These are phyloP conservation scores for Penicillium silybi DNA, from an alignment of 495 filamentous ascomycete species.

Conservation along the genomic window DNA sequence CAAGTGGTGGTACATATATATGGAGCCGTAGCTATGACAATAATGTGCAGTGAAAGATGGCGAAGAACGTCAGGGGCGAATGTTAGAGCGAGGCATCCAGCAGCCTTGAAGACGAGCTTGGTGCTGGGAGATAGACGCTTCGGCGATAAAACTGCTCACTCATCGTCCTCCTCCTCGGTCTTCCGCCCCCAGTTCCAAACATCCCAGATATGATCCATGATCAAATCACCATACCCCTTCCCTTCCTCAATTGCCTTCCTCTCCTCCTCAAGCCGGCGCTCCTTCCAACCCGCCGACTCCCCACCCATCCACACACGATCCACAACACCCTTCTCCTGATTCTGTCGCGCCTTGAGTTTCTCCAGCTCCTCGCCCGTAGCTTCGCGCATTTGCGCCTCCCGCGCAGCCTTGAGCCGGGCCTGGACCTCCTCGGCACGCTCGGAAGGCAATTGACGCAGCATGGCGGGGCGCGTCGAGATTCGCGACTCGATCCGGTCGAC, in stretches of 20 bases:
- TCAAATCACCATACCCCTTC: slow-evolving; percentile 76
- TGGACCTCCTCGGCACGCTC: slow-evolving; percentile 53
- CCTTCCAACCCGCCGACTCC: slow-evolving; percentile 66
- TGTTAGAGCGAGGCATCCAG: background rate
- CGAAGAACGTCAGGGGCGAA: background rate
- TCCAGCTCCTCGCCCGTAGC: slow-evolving; percentile 39
- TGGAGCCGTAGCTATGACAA: background rate
- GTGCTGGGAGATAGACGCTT: background rate
- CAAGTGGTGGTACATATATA: slow-evolving; percentile 4
- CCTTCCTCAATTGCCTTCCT: slow-evolving; percentile 70
- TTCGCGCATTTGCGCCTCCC: slow-evolving; percentile 28
- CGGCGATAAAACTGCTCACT: background rate
- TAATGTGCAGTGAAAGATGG: background rate
- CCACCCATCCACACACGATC: slow-evolving; percentile 63
- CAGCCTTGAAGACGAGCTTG: background rate
- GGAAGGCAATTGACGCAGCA: slow-evolving; percentile 42
- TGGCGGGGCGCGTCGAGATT: slow-evolving; percentile 15
- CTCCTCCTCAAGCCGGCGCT: slow-evolving; percentile 64
- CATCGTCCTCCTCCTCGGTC: slow-evolving; percentile 23
- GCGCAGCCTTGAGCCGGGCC: slow-evolving; percentile 32
- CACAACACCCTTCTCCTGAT: slow-evolving; percentile 39
- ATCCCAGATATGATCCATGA: slow-evolving; percentile 79
- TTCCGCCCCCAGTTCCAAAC: slow-evolving; percentile 62
- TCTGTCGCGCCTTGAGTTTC: slow-evolving; percentile 35
- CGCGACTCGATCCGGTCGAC: slow-evolving; percentile 40